A percentile compares a stretch with the other conserved stretches of the same genome.
phyloP scores from a whole-genome alignment of 169 alveolate species.

The Eimeria praecox region DNA sequence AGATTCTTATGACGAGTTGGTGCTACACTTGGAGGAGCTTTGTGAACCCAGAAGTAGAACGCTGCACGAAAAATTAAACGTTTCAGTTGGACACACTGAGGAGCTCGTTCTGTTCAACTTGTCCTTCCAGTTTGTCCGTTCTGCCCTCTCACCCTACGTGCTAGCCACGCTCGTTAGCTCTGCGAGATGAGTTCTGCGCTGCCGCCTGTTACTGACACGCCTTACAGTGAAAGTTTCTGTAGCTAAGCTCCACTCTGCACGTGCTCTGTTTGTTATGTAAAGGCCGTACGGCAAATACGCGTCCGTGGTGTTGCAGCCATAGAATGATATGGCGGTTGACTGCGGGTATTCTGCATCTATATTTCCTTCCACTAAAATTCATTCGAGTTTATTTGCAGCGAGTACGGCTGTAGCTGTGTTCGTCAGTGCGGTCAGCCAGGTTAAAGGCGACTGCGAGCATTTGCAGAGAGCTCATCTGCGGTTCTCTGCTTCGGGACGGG shows the following conservation, averaged over 20 bases:
- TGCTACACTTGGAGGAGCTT: neutral
- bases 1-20: neutral
- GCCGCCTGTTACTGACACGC: neutral
- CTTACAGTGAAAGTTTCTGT: neutral
- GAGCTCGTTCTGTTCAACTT: neutral
- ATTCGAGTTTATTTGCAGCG: neutral
- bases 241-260: neutral
- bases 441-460: neutral
- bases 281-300: conserved; percentile 9
- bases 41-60: neutral
- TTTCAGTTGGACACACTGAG: neutral
- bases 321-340: neutral
- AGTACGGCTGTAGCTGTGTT: neutral
- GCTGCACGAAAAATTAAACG: neutral
- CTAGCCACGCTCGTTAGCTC: neutral
- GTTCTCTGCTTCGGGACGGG: neutral
- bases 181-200: neutral
- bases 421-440: too few relatives aligned
- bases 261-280: neutral
- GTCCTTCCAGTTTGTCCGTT: conserved; percentile 19
- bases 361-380: neutral
- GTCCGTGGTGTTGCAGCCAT: neutral
- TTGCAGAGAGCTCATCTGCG: neutral
- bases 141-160: neutral
- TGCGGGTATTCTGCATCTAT: neutral